Evolutionary conservation across 495 filamentous ascomycete genomes (phyloP).

Genomic region (Neurospora sp.): DNA sequence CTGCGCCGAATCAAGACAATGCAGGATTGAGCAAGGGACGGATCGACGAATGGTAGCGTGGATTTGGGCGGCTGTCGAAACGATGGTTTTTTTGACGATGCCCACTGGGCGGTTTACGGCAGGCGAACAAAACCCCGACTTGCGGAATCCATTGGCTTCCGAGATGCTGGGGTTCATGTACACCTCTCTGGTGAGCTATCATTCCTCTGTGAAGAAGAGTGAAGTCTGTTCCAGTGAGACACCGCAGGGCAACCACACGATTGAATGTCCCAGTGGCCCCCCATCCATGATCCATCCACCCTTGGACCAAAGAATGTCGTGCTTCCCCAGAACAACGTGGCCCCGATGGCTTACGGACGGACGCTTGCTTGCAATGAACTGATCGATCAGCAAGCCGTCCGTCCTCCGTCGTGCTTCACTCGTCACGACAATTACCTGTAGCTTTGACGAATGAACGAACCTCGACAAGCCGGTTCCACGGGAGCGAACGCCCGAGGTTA

Average conservation of each 20-base stretch:
- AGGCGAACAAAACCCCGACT: background rate
- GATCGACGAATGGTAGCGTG: background rate
- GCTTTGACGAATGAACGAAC: background rate
- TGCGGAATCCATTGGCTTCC: background rate
- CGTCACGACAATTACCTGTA: background rate
- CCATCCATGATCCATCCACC: background rate
- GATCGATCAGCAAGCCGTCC: background rate
- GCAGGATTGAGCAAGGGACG: background rate
- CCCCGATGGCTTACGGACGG: background rate
- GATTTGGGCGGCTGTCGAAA: background rate
- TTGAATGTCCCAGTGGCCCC: background rate
- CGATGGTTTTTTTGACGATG: background rate
- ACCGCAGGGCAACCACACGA: background rate
- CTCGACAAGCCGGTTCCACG: background rate
- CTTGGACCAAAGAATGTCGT: background rate
- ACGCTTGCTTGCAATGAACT: background rate
- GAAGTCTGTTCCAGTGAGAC: background rate
- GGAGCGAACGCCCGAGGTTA: background rate
- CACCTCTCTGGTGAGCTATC: background rate
- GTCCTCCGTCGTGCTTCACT: background rate
- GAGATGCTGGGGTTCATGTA: background rate
- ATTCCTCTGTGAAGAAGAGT: background rate
- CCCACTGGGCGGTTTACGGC: background rate
- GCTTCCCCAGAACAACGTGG: background rate
- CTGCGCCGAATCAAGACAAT: background rate